phyloP scores from a whole-genome alignment of 2,329 filamentous ascomycete genomes.

The Hymenoscyphus linearis region DNA sequence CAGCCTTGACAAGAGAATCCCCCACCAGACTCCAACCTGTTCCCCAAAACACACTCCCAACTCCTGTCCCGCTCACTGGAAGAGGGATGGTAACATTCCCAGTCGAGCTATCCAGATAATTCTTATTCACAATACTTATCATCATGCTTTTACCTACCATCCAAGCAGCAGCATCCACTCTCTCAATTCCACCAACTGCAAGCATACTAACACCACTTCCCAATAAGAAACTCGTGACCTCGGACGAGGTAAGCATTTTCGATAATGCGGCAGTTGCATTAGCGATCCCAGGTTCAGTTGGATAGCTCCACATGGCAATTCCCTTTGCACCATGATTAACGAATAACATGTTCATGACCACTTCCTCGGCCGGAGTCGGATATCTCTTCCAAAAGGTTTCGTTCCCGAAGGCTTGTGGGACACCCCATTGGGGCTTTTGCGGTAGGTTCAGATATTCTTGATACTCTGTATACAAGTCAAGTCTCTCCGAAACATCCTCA shows the following conservation, averaged over 20 bases:
- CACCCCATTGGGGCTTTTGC: constrained; percentile 43
- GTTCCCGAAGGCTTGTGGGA: constrained; percentile 45
- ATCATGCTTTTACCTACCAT: constrained; percentile 29
- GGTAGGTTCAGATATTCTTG: constrained; percentile 34
- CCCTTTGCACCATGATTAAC: constrained; percentile 47
- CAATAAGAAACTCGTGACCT: constrained; percentile 34
- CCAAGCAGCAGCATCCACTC: constrained; percentile 37
- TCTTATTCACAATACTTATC: constrained; percentile 34
- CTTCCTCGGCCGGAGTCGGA: constrained; percentile 41
- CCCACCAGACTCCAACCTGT: constrained; percentile 6
- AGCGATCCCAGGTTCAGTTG: constrained; percentile 33
- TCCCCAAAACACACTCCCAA: constrained; percentile 9
- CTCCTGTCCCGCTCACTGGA: background rate
- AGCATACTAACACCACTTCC: constrained; percentile 7
- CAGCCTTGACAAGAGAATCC: constrained; percentile 3
- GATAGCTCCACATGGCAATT: constrained; percentile 42
- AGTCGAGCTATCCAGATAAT: constrained; percentile 18
- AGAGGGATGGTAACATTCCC: constrained; percentile 7
- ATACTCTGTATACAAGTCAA: constrained; percentile 38
- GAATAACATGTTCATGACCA: constrained; percentile 42
- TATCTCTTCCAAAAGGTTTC: constrained; percentile 42
- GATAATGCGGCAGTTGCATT: constrained; percentile 35
- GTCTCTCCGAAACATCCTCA: constrained; percentile 39
- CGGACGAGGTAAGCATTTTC: constrained; percentile 30
- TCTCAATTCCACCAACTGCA: constrained; percentile 23